Conservation (phyloP, 768 basidiomycete species). For the Pisolithus orientalis region DNA sequence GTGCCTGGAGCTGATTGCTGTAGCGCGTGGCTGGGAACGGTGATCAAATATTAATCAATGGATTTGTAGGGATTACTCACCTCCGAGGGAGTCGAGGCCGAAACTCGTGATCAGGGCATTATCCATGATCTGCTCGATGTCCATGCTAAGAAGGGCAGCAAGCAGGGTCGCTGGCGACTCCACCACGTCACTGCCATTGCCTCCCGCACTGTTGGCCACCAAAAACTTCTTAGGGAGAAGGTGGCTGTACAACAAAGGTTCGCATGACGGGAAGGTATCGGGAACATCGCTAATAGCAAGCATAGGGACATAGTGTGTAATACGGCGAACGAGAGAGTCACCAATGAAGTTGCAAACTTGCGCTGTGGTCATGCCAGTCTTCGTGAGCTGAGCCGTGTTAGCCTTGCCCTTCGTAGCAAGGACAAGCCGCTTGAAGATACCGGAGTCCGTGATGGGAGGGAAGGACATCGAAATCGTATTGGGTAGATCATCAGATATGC, state of each 20-base stretch:
- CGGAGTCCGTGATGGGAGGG: constrained; percentile 29
- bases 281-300: constrained; percentile 20
- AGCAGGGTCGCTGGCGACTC: constrained; percentile 23
- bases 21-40: constrained; percentile 20
- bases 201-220: constrained; percentile 7
- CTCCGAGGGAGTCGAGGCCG: constrained; percentile 15
- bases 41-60: neutral
- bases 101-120: constrained; percentile 25
- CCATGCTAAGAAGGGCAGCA: constrained; percentile 18
- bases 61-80: constrained; percentile 5
- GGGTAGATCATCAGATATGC: constrained; percentile 23
- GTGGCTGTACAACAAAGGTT: constrained; percentile 23
- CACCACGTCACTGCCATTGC: constrained; percentile 5
- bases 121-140: constrained; percentile 22
- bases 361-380: constrained; percentile 27
- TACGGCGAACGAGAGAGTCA: constrained; percentile 23
- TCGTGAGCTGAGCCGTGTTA: constrained; percentile 23
- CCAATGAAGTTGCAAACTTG: constrained; percentile 29
- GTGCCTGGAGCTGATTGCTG: constrained; percentile 23
- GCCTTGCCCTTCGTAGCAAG: constrained; percentile 20
- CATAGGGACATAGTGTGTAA: constrained; percentile 27
- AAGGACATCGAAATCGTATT: constrained; percentile 29
- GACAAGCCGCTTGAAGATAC: constrained; percentile 29
- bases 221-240: constrained; percentile 18
- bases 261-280: constrained; percentile 19